phyloP scores from a whole-genome alignment of 2,329 filamentous ascomycete species.

The Exophiala oligosperma region DNA sequence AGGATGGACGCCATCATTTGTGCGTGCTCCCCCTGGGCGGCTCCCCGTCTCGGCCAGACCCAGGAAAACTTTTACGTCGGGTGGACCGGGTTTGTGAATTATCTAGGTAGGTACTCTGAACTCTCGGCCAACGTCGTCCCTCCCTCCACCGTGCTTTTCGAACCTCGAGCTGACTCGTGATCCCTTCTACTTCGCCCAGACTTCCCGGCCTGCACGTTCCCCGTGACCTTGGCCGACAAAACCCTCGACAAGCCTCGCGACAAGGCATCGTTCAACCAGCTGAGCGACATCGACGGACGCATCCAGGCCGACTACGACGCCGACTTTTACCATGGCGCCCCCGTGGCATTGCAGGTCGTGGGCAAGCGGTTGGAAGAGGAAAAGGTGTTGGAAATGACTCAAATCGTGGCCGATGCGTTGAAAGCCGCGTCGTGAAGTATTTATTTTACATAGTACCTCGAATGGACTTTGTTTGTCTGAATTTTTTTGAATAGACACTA shows the following conservation, averaged over 20 bases:
- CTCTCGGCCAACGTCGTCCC: neutral
- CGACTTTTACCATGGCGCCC: constrained; percentile 35
- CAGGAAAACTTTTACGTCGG: constrained; percentile 31
- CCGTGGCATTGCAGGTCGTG: constrained; percentile 34
- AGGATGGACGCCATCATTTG: constrained; percentile 39
- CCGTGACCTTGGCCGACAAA: constrained; percentile 30
- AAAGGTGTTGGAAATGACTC: constrained; percentile 40
- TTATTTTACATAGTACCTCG: too few species aligned
- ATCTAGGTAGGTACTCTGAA: constrained; percentile 28
- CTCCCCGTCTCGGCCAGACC: constrained; percentile 34
- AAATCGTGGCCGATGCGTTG: constrained; percentile 37
- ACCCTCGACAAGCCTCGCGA: constrained; percentile 21
- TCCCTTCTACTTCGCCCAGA: constrained; percentile 29
- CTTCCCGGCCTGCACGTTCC: constrained; percentile 29
- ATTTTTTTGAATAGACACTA: neutral
- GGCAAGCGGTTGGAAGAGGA: constrained; percentile 35
- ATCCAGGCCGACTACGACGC: constrained; percentile 33
- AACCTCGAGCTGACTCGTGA: too few species aligned
- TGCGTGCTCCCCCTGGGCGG: constrained; percentile 36
- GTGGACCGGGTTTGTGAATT: constrained; percentile 32
- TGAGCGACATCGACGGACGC: constrained; percentile 31
- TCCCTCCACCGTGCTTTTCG: neutral
- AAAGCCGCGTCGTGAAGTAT: constrained; percentile 10
- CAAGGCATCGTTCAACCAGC: constrained; percentile 27
- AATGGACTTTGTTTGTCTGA: neutral